Evolutionary conservation across 1,139 yeast species (phyloP).

Genomic region (Kodamaea alishanica): DNA sequence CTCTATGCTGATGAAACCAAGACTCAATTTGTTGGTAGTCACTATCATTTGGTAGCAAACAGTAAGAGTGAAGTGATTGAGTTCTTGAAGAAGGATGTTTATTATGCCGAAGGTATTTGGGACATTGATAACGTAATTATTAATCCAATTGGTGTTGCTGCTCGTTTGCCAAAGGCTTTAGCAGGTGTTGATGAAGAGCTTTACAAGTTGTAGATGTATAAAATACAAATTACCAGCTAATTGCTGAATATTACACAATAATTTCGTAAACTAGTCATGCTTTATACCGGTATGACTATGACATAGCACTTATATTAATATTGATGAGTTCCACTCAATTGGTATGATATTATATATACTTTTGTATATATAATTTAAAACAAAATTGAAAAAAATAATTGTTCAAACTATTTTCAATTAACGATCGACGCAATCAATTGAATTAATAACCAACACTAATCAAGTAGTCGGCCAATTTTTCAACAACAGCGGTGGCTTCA

Average conservation of each 20-base stretch:
- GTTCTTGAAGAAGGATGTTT: conserved; percentile 60
- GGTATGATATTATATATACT: background rate
- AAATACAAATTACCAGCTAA: background rate
- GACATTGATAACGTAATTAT: conserved; percentile 62
- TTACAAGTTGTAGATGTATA: conserved; percentile 8
- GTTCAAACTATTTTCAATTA: background rate
- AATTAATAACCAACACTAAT: conserved; percentile 75
- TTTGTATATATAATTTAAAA: conserved; percentile 1
- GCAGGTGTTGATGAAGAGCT: conserved; percentile 12
- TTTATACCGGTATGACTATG: too few species aligned
- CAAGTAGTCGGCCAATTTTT: conserved; percentile 91
- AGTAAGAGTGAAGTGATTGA: conserved; percentile 61
- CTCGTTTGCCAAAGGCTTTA: conserved; percentile 12
- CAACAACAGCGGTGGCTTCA: conserved; percentile 91
- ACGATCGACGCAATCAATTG: background rate
- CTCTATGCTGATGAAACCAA: conserved; percentile 47
- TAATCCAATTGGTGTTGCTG: conserved; percentile 41
- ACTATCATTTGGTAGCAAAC: conserved; percentile 60
- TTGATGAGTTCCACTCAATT: too few species aligned
- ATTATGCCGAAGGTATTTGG: conserved; percentile 69
- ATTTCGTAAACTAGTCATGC: too few species aligned
- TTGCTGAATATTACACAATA: background rate
- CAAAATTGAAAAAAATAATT: conserved; percentile 1
- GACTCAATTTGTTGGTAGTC: conserved; percentile 68
- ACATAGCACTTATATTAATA: too few species aligned